Conservation (phyloP, 208 protist species). For the Crithidia thermophila region DNA sequence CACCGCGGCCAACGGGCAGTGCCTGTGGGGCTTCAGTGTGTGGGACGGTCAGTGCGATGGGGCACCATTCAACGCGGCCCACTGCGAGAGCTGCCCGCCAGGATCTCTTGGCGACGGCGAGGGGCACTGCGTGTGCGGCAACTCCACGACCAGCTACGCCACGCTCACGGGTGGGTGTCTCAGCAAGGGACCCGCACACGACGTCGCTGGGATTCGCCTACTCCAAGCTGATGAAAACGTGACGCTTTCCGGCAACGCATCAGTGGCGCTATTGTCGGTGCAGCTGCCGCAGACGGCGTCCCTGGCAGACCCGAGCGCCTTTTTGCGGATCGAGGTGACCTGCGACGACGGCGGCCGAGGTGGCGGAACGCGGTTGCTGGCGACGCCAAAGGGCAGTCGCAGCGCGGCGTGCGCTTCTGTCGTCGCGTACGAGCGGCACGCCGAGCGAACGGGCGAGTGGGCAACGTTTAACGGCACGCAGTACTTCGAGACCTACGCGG, state of each 20-base stretch:
- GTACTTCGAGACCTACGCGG: slow-evolving; percentile 33
- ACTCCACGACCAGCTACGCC: slow-evolving; percentile 19
- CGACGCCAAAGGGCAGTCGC: slow-evolving; percentile 14
- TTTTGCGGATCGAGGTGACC: slow-evolving; percentile 24
- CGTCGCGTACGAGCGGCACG: slow-evolving; percentile 34
- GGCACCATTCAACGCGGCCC: slow-evolving; percentile 14
- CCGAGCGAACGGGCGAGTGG: slow-evolving; percentile 26
- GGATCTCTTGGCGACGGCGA: slow-evolving; percentile 30
- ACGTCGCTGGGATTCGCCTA: slow-evolving; percentile 10
- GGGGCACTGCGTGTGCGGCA: slow-evolving; percentile 37
- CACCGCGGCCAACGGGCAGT: slow-evolving; percentile 15
- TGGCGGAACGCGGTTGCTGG: slow-evolving; percentile 29
- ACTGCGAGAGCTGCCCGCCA: slow-evolving; percentile 25
- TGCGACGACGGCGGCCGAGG: slow-evolving; percentile 16
- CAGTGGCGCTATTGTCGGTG: slow-evolving; percentile 20
- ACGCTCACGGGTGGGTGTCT: slow-evolving; percentile 28
- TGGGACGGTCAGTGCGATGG: slow-evolving; percentile 32
- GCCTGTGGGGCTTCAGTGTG: slow-evolving; percentile 27
- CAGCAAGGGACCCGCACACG: slow-evolving; percentile 14
- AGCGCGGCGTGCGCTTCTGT: slow-evolving; percentile 13
- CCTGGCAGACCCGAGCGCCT: slow-evolving; percentile 26
- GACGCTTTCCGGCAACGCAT: slow-evolving; percentile 12
- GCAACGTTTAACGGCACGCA: slow-evolving; percentile 16
- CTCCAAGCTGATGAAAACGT: slow-evolving; percentile 4
- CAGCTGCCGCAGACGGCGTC: slow-evolving; percentile 26